Evolutionary conservation across 306 rosid genomes (phyloP).

Genomic region (Prunus davidiana): DNA sequence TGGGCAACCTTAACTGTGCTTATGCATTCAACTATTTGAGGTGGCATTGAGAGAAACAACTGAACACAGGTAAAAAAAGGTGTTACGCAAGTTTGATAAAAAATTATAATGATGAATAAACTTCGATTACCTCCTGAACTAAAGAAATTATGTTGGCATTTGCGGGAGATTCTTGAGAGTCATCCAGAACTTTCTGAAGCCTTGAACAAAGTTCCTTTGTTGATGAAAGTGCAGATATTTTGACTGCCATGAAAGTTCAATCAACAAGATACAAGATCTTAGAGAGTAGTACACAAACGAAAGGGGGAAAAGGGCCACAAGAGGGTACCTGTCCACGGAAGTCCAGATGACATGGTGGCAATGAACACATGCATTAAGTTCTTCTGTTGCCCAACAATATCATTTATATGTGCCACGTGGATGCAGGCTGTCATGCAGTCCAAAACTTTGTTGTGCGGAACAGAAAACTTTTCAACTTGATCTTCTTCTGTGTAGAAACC

Average conservation of each 20-base stretch:
- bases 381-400: slow-evolving; percentile 68
- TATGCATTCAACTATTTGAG: slow-evolving; percentile 63
- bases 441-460: slow-evolving; percentile 72
- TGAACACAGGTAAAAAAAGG: slow-evolving; percentile 30
- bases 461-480: slow-evolving; percentile 42
- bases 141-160: slow-evolving; percentile 44
- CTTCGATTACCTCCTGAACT: slow-evolving; percentile 58
- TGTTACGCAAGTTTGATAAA: slow-evolving; percentile 16
- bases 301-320: slow-evolving; percentile 2
- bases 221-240: slow-evolving; percentile 62
- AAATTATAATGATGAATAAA: slow-evolving; percentile 20
- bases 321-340: slow-evolving; percentile 83
- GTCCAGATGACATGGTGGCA: slow-evolving; percentile 51
- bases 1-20: slow-evolving; percentile 82
- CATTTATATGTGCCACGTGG: slow-evolving; percentile 62
- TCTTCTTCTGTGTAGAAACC: slow-evolving; percentile 42
- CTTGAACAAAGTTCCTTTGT: slow-evolving; percentile 77
- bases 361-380: slow-evolving; percentile 50
- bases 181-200: slow-evolving; percentile 41
- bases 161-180: slow-evolving; percentile 33
- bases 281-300: neutral
- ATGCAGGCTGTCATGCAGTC: slow-evolving; percentile 83
- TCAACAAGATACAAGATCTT: slow-evolving; percentile 18
- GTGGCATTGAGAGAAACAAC: slow-evolving; percentile 61
- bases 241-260: slow-evolving; percentile 51